phyloP scores from a whole-genome alignment of 441 rosid species.

The Heliophila coronopifolia region DNA sequence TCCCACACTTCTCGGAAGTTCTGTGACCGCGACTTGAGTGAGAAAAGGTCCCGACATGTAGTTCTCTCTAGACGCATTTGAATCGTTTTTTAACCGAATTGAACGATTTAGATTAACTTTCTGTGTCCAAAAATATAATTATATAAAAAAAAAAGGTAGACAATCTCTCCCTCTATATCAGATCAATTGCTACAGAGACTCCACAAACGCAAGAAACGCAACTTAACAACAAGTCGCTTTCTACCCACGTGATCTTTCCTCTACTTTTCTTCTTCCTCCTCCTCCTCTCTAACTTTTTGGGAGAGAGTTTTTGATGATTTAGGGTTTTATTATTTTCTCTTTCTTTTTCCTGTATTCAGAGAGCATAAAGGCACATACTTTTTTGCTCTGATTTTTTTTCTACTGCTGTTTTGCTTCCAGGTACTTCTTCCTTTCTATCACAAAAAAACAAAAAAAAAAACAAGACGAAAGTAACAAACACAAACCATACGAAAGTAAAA shows the following conservation, averaged over 20 bases:
- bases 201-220: conserved; percentile 30
- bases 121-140: too few species aligned
- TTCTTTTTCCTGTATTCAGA: background rate
- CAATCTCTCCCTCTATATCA: background rate
- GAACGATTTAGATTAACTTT: too few species aligned
- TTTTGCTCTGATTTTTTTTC: too few species aligned
- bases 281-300: conserved; percentile 1
- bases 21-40: conserved; percentile 63
- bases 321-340: conserved; percentile 20
- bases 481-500: too few species aligned
- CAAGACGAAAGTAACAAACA: too few species aligned
- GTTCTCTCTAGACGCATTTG: too few species aligned
- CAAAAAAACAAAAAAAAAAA: too few species aligned
- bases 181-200: conserved; percentile 30
- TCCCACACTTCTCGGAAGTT: conserved; percentile 63
- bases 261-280: conserved; percentile 26
- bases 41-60: conserved; percentile 1
- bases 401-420: too few species aligned
- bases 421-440: too few species aligned
- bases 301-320: conserved; percentile 2
- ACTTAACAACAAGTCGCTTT: conserved; percentile 32
- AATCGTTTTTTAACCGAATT: too few species aligned
- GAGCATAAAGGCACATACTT: background rate
- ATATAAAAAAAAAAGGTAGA: too few species aligned
- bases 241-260: conserved; percentile 31